These are phyloP conservation scores for Peronospora farinosa DNA, from an alignment of 352 stramenopile genomes.

Conservation along the genomic window DNA sequence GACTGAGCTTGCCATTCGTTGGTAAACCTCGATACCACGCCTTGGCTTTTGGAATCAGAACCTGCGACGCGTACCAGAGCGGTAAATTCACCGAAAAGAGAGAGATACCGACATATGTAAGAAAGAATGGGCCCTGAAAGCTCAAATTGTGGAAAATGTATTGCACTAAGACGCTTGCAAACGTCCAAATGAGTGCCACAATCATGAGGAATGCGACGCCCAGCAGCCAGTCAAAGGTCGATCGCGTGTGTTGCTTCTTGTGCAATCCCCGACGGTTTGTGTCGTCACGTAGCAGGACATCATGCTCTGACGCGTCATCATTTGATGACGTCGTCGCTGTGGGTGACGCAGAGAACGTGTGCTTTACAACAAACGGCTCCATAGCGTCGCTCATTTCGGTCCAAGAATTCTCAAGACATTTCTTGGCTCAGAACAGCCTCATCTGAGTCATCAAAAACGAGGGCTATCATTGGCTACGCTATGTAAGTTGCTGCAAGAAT, in stretches of 20 bases:
- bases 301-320: slow-evolving; percentile 20
- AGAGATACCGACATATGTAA: slow-evolving; percentile 84
- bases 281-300: slow-evolving; percentile 19
- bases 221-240: slow-evolving; percentile 59
- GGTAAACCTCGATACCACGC: slow-evolving; percentile 35
- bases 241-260: slow-evolving; percentile 13
- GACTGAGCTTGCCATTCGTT: slow-evolving; percentile 35
- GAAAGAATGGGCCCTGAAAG: slow-evolving; percentile 84
- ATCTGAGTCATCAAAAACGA: not conserved
- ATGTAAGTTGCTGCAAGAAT: not conserved
- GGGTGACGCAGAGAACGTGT: slow-evolving; percentile 17
- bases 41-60: slow-evolving; percentile 32
- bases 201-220: slow-evolving; percentile 67
- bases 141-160: slow-evolving; percentile 85
- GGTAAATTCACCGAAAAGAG: slow-evolving; percentile 84
- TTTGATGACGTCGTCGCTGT: slow-evolving; percentile 20
- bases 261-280: slow-evolving; percentile 8
- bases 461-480: not conserved
- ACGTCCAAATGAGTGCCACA: slow-evolving; percentile 79
- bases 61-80: slow-evolving; percentile 58
- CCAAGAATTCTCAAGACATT: not conserved
- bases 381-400: slow-evolving; percentile 18
- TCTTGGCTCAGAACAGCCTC: not conserved
- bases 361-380: slow-evolving; percentile 5
- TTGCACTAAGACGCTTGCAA: slow-evolving; percentile 82